Evolutionary conservation across 2,329 filamentous ascomycete species (phyloP), one percentile per base, ranked within the genome.

Genomic region (Verticillium alfalfae): DNA sequence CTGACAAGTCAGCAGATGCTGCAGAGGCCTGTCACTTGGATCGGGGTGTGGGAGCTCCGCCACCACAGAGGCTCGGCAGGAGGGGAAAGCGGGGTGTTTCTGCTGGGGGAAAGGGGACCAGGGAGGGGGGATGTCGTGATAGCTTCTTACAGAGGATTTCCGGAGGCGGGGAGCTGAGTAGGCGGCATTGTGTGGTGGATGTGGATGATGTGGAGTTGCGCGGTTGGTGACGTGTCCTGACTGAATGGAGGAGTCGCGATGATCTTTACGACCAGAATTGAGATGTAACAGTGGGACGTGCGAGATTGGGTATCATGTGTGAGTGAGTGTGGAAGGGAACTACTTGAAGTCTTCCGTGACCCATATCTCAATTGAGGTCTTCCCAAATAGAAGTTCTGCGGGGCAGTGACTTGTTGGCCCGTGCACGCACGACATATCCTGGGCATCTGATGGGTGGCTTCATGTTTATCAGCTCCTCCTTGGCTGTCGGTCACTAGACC

Each of bases 131-230:
- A 18, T 22, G 39, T 26, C 59, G 62, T 56, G 34, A 34, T 34
- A 31, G 54, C 54, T 34, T 34, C 79, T 70, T 73, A 81, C 79
- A 81, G 71, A 52, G 79, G 79, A 63, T 81, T 81, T 41, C 79
- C 79, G 37, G 77, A 80, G 63, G 75, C 76, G 59, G 79, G 79
- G 34, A 81, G 73, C 66, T 78, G 69, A 13, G 79, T 81, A 12
- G 79, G 77, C 66, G 79, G 70, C 79, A 81, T 80, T 52, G 59
- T 52, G 59, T 66, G 45, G 26, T 10, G 57, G 39, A 7, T 41
- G 45, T 52, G 45, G 18, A 52, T n/a, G n/a, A n/a, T 12, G n/a
- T 7, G 16, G n/a, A 16, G 10, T 36, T 34, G 55, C n/a, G 16
- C 22, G 55, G 55, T 38, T n/a, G 26, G 26, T 31, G 26, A 31